A percentile compares a stretch with the other conserved stretches of the same genome.
Conservation (phyloP, 805 yeast genomes). For the Yarrowia keelungensis region DNA sequence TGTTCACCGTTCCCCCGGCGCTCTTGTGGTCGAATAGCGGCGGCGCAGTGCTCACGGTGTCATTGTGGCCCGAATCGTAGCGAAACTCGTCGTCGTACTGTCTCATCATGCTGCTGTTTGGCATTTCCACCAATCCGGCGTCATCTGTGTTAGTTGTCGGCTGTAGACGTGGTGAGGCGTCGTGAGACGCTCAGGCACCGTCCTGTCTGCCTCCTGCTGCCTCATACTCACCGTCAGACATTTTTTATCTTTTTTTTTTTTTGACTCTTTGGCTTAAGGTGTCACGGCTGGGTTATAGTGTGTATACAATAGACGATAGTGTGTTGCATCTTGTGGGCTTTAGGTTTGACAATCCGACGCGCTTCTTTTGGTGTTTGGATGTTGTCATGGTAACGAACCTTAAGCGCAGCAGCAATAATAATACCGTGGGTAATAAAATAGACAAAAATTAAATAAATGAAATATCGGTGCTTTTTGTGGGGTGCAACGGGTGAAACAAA, state of each 20-base stretch:
- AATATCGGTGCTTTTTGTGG: no score
- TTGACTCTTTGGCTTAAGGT: background rate
- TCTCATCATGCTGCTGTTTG: constrained; percentile 26
- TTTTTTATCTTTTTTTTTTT: background rate
- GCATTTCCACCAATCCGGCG: constrained; percentile 33
- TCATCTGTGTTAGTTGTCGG: constrained; percentile 4
- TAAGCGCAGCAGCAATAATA: no score
- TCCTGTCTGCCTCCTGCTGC: background rate
- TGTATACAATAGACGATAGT: constrained; percentile 17
- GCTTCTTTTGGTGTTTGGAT: constrained; percentile 18
- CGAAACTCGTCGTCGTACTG: constrained; percentile 28
- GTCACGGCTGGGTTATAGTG: constrained; percentile 18
- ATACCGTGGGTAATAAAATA: no score
- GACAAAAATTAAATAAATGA: no score
- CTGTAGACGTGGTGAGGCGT: background rate
- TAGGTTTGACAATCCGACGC: constrained; percentile 6
- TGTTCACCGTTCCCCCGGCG: background rate
- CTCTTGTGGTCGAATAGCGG: constrained; percentile 31
- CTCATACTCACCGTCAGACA: constrained; percentile 32
- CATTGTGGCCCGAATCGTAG: constrained; percentile 16
- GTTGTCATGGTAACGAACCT: constrained; percentile 19
- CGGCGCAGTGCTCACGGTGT: constrained; percentile 29
- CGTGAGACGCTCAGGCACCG: background rate
- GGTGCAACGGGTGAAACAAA: no score
- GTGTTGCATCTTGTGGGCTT: constrained; percentile 33